Base-by-base conservation (phyloP, 2,329 filamentous ascomycete genomes). In the Neophaeococcomyces aloes region DNA sequence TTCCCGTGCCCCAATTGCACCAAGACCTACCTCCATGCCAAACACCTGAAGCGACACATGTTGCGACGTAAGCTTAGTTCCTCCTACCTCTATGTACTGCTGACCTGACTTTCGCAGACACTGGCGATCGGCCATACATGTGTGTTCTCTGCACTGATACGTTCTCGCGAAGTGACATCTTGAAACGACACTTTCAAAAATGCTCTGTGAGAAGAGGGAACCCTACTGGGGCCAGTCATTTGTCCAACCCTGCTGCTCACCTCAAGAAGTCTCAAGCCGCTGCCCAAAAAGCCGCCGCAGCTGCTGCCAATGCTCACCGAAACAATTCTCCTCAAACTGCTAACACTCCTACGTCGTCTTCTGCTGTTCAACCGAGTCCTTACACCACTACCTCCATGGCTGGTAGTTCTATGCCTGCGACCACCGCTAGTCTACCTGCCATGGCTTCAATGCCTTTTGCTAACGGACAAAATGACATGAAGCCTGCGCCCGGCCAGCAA, bases 121-220 rank as follows among this genome's bases (percentile, higher is more conserved):
- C 91, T 49, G 91, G 91, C 59, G 89, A 96, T 65, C 86, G 91
- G 54, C 91, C 91, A 45, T 98, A 98, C 70, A 93, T 93, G 79
- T 98, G 91, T 68, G 86, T 94, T 53, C 74, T 98, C 40, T 98
- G 91, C 73, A 87, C 91, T 64, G 91, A 96, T 66, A 96, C 88
- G 27, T 98, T 98, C 67, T 94, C 86, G 38, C 82, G 91, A 63
- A 94, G 87, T 73, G 91, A 98, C 62, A 96, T 98, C 53, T 71
- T 98, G 58, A 98, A 98, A 74, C 86, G 91, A 53, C 91, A 98
- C 69, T 98, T 96, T 68, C 88, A 95, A 66, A 98, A 98, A 72
- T 98, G 91, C 70, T 95, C 91, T 30, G 86, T 95, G 53, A 81
- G 91, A 58, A 82, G 91, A 61, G 91, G 91, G 46, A 96, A 96